Conservation (phyloP, 345 rosid genomes). For the Eucalyptus lansdowneana region DNA sequence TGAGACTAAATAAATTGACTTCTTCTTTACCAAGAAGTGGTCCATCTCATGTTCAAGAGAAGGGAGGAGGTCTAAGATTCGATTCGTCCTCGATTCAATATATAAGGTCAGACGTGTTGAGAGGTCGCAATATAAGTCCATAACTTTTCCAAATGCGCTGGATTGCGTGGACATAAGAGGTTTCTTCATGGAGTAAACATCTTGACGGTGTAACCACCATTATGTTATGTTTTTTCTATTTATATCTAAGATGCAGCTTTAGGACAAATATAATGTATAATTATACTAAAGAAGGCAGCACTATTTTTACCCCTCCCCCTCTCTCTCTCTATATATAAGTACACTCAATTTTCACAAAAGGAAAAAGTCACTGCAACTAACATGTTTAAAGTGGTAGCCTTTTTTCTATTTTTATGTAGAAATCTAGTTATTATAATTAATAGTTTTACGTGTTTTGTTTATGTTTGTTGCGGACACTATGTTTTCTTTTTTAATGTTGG, state of each 20-base stretch:
- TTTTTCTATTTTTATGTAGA: neutral
- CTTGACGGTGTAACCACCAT: no score
- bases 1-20: neutral
- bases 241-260: no score
- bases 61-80: neutral
- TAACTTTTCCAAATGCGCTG: no score
- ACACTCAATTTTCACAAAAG: neutral
- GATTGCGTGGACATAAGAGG: neutral
- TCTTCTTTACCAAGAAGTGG: neutral
- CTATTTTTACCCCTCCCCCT: no score
- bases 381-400: neutral
- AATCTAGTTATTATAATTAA: neutral
- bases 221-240: no score
- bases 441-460: neutral
- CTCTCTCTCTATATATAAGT: no score
- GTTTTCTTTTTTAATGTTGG: no score
- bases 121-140: fast-evolving
- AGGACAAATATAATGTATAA: neutral
- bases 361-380: neutral
- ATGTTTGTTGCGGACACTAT: neutral
- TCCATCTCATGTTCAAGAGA: neutral
- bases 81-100: no score
- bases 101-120: no score
- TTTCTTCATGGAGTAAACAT: neutral
- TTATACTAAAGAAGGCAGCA: no score